These are phyloP conservation scores for Colletotrichum sp. DNA, from an alignment of 2,329 filamentous ascomycete species.

Conservation along the genomic window DNA sequence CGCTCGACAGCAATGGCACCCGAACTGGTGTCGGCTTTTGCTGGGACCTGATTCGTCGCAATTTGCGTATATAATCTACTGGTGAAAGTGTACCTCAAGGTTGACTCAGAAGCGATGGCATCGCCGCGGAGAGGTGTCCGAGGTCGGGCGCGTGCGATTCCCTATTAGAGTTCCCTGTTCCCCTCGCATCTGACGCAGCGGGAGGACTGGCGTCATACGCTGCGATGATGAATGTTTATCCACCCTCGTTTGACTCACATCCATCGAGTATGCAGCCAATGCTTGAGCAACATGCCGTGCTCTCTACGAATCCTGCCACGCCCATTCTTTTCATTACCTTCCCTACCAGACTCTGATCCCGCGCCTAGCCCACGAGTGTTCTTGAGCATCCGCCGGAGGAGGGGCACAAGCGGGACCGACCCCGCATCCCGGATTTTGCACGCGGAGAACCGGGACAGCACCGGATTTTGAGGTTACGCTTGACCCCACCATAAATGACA, in stretches of 20 bases:
- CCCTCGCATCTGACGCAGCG: not conserved
- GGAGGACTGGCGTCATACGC: not conserved
- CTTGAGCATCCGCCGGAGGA: not conserved
- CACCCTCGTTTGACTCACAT: not conserved
- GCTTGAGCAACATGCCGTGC: accelerated
- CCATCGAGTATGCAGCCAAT: not conserved
- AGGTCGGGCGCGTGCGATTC: not conserved
- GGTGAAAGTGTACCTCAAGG: not conserved
- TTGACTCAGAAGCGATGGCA: not conserved
- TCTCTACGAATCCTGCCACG: accelerated
- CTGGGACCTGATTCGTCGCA: not conserved
- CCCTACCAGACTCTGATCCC: not conserved
- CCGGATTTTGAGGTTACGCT: not conserved
- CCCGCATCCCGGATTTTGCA: not conserved
- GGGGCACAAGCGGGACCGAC: not conserved
- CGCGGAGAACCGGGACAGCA: not conserved
- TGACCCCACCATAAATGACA: not conserved
- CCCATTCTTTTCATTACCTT: accelerated
- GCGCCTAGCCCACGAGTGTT: accelerated
- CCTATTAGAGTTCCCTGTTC: not conserved
- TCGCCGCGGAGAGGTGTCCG: not conserved
- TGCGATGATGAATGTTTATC: not conserved
- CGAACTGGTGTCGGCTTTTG: not conserved
- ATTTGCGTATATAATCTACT: accelerated
- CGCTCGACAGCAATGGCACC: not conserved